Evolutionary conservation across 352 stramenopile species (phyloP).

Genomic region (Phytophthora constricta): DNA sequence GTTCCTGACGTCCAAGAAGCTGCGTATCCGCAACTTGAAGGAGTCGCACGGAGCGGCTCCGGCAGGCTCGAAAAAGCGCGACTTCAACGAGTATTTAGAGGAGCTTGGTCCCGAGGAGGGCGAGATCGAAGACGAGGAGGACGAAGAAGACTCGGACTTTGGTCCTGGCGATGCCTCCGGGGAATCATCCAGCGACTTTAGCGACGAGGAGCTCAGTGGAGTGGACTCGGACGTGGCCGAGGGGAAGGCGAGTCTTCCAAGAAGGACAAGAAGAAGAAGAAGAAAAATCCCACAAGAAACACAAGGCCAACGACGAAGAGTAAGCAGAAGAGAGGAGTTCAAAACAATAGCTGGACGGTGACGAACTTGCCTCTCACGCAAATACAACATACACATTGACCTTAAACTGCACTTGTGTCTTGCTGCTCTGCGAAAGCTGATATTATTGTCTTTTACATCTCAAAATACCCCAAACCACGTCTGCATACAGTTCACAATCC

Average conservation of each 20-base stretch:
- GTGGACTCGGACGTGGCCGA: slow-evolving; percentile 74
- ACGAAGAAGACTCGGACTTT: slow-evolving; percentile 94
- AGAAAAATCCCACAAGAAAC: slow-evolving; percentile 79
- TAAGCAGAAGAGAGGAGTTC: slow-evolving; percentile 26
- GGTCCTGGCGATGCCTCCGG: slow-evolving; percentile 75
- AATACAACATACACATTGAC: slow-evolving; percentile 12
- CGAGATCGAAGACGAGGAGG: slow-evolving; percentile 92
- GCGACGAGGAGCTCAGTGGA: slow-evolving; percentile 80
- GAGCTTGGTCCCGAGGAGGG: slow-evolving; percentile 82
- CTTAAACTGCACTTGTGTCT: not conserved
- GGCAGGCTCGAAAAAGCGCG: slow-evolving; percentile 70
- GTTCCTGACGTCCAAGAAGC: slow-evolving; percentile 96
- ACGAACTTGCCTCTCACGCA: no score
- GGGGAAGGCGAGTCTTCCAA: slow-evolving; percentile 59
- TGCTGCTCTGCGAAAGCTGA: no score
- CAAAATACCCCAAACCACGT: no score
- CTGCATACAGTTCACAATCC: no score
- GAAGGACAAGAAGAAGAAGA: slow-evolving; percentile 65
- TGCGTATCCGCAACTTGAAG: slow-evolving; percentile 93
- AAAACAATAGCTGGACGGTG: not conserved
- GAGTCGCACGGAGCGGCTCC: slow-evolving; percentile 70
- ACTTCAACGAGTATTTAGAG: slow-evolving; percentile 83
- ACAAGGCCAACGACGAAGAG: slow-evolving; percentile 41
- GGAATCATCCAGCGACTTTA: slow-evolving; percentile 82
- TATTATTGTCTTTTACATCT: no score